These are phyloP conservation scores for Mortierella claussenii DNA, from an alignment of 192 early-diverging fungal genomes.

Conservation along the genomic window DNA sequence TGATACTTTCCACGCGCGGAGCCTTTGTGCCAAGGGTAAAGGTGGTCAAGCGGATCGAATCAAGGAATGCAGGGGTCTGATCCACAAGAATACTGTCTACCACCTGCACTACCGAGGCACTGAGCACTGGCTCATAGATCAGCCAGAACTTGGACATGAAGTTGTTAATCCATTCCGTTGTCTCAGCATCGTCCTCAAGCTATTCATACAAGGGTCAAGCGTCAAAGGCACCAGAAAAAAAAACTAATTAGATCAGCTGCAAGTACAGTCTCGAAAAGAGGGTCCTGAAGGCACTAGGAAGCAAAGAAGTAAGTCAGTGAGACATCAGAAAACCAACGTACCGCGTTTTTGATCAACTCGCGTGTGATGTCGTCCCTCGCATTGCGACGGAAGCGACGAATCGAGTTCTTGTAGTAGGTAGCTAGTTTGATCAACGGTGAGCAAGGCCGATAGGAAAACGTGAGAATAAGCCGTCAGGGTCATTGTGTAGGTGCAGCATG, in stretches of 20 bases:
- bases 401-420: conserved; percentile 80
- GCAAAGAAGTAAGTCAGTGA: conserved; percentile 7
- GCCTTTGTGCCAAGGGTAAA: conserved; percentile 86
- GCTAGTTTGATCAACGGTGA: conserved; percentile 47
- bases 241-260: not conserved
- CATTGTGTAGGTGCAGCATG: no score
- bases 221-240: not conserved
- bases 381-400: conserved; percentile 73
- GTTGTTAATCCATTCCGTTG: conserved; percentile 93
- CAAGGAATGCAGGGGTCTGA: conserved; percentile 82
- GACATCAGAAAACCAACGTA: conserved; percentile 9
- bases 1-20: conserved; percentile 75
- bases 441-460: not conserved
- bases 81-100: conserved; percentile 81
- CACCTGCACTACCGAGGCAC: conserved; percentile 73
- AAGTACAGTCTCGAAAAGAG: not conserved
- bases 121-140: conserved; percentile 89
- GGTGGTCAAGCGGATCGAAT: conserved; percentile 76
- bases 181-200: conserved; percentile 64
- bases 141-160: conserved; percentile 90
- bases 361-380: conserved; percentile 77
- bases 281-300: not conserved
- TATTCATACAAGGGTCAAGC: no score
- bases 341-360: conserved; percentile 63
- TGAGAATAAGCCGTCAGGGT: no score